A percentile compares a stretch with the other conserved stretches of the same genome.
Evolutionary conservation across 2,329 filamentous ascomycete genomes (phyloP).

Genomic region (Lasiodiplodia sp.): DNA sequence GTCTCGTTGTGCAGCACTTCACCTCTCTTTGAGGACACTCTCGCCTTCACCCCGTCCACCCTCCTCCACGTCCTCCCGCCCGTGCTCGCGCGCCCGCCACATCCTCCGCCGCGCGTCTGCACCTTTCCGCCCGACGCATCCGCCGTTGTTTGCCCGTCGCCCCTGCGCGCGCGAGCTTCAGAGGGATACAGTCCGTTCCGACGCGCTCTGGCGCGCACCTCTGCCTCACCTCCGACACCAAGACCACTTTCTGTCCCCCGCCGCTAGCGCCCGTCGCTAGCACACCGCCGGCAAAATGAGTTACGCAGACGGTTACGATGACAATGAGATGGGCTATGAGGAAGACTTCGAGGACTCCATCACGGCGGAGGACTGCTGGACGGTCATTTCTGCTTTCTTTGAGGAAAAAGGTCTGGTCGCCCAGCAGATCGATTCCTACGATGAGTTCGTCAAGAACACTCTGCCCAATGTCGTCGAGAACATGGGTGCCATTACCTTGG

Average conservation of each 20-base stretch:
- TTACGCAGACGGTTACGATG: constrained; percentile 66
- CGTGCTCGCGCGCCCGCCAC: constrained; percentile 6
- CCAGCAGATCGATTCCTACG: constrained; percentile 97
- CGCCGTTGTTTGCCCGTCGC: constrained; percentile 2
- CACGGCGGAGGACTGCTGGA: constrained; percentile 98
- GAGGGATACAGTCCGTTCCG: constrained; percentile 17
- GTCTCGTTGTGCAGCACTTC: constrained; percentile 11
- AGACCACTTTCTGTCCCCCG: not conserved
- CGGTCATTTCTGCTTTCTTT: constrained; percentile 96
- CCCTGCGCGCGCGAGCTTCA: constrained; percentile 21
- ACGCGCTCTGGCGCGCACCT: constrained; percentile 24
- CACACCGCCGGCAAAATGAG: constrained; percentile 39
- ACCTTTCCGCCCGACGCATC: constrained; percentile 1
- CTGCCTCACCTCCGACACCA: constrained; percentile 14
- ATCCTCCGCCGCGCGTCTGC: constrained; percentile 2
- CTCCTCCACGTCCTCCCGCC: not conserved
- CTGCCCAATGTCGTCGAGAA: constrained; percentile 95
- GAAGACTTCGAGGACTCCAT: constrained; percentile 70
- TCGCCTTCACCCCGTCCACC: constrained; percentile 21
- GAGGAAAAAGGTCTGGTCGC: constrained; percentile 94
- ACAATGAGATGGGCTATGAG: constrained; percentile 55
- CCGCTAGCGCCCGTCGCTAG: constrained; percentile 2
- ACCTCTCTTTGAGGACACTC: constrained; percentile 25
- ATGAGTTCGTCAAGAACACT: constrained; percentile 93
- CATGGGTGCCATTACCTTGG: constrained; percentile 88